Percentiles rank a stretch among this genome's conserved stretches.
phyloP scores from a whole-genome alignment of 331 rosid genomes.

The Dryas integrifolia region DNA sequence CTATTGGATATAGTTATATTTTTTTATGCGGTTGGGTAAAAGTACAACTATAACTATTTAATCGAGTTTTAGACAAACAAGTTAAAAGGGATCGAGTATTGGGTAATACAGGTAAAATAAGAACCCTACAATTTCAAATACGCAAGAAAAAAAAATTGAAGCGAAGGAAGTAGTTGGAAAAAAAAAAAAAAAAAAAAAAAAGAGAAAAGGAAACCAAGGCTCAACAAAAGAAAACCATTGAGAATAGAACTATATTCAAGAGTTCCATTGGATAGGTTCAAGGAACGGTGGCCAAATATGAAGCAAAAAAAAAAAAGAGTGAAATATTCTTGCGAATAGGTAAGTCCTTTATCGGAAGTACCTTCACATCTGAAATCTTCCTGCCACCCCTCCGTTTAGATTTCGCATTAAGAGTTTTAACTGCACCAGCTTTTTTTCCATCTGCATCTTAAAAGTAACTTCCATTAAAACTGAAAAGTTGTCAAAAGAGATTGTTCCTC shows the following conservation, averaged over 20 bases:
- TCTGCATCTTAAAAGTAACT: conserved; percentile 46
- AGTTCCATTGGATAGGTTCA: not conserved
- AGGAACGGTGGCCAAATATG: not conserved
- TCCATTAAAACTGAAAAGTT: not conserved
- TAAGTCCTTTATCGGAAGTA: conserved; percentile 26
- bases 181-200: conserved; percentile 4
- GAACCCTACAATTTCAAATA: not conserved
- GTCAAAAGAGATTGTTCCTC: not conserved
- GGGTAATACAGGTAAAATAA: not conserved
- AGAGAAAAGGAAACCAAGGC: not conserved
- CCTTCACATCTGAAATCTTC: conserved; percentile 54
- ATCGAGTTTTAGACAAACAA: not conserved
- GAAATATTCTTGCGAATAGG: not conserved
- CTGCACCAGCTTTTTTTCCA: conserved; percentile 48
- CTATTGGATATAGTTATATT: not conserved
- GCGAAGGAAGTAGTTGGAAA: not conserved
- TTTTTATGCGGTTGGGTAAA: not conserved
- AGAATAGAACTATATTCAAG: not conserved
- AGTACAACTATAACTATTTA: not conserved
- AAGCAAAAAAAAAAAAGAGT: conserved; percentile 4
- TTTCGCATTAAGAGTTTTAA: conserved; percentile 41
- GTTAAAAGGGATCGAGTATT: not conserved
- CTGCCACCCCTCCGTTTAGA: conserved; percentile 36
- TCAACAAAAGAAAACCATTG: not conserved
- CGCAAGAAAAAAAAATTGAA: not conserved